Evolutionary conservation across 2,329 filamentous ascomycete species (phyloP), one percentile per base, ranked within the genome.

Genomic region (Thelonectria rubi): DNA sequence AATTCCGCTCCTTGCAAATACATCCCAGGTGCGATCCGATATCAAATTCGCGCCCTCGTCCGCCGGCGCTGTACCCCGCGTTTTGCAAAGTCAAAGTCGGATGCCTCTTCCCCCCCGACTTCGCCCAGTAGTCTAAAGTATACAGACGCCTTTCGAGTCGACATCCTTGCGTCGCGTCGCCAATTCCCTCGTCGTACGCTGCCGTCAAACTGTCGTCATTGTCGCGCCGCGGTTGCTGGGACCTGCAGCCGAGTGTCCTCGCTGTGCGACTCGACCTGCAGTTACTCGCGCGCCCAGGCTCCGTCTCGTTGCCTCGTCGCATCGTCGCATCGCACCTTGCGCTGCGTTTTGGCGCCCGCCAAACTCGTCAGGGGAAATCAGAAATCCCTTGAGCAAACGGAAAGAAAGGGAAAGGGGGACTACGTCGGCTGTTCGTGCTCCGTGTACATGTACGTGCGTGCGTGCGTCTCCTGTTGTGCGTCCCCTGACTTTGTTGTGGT

Each of bases 221-320:
- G 37, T 56, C 26, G 18, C 58, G 42, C 34, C 26, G n/a, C 26
- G 7, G 32, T 40, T 26, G 30, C 43, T 43, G 48, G 58, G 42
- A 49, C 42, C 52, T 60, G 58, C 58, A 56, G 53, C 58, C 47
- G 52, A 47, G 51, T 45, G 51, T 42, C 49, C 34, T 54, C 30
- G 37, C 40, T 32, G 58, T 53, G 58, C 48, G 34, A 61, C 58
- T 56, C 48, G 32, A 45, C 42, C 48, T 37, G 50, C 56, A 55
- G 4, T n/a, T 20, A 43, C 32, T n/a, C n/a, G n/a, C n/a, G n/a
- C n/a, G n/a, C n/a, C n/a, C n/a, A n/a, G n/a, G n/a, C n/a, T n/a
- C n/a, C n/a, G n/a, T n/a, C n/a, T n/a, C n/a, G 12, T 48, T 42
- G 11, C 52, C 18, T 34, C 34, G 46, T 32, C 14, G 30, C 21